A percentile compares a stretch with the other conserved stretches of the same genome.
phyloP scores from a whole-genome alignment of 2,329 filamentous ascomycete species.

The Penicillium janthinellum region DNA sequence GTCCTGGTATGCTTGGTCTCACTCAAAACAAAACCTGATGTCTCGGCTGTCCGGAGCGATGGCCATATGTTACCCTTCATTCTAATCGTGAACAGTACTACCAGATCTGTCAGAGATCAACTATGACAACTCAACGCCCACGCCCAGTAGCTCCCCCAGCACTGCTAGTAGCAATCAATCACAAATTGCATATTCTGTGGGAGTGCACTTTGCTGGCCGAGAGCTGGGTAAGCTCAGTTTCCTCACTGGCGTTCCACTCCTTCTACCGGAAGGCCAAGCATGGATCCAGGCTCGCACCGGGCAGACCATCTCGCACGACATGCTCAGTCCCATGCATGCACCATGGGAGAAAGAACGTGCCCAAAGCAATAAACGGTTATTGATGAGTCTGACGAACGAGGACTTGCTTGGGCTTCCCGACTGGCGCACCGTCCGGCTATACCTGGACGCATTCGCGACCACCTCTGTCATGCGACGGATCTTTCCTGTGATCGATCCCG shows the following conservation, averaged over 20 bases:
- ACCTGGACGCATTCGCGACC: slow-evolving; percentile 34
- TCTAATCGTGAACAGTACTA: slow-evolving; percentile 1
- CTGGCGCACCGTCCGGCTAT: slow-evolving; percentile 31
- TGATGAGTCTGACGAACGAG: slow-evolving; percentile 24
- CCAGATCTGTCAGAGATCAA: slow-evolving; percentile 9
- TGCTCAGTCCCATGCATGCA: slow-evolving; percentile 28
- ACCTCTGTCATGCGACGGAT: slow-evolving; percentile 45
- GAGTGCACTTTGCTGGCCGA: slow-evolving; percentile 52
- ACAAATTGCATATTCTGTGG: slow-evolving; percentile 34
- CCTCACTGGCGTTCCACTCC: slow-evolving; percentile 53
- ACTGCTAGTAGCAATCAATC: slow-evolving; percentile 17
- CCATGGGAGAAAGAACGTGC: slow-evolving; percentile 42
- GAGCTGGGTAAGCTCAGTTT: slow-evolving; percentile 52
- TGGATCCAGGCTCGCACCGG: slow-evolving; percentile 54
- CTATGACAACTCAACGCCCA: slow-evolving; percentile 14
- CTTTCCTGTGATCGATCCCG: slow-evolving; percentile 54
- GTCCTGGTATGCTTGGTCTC: slow-evolving; percentile 20
- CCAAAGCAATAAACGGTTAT: slow-evolving; percentile 21
- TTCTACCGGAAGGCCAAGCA: slow-evolving; percentile 51
- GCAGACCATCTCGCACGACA: slow-evolving; percentile 36
- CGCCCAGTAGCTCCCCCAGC: slow-evolving; percentile 21
- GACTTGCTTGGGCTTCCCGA: slow-evolving; percentile 42
- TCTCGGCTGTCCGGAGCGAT: not conserved
- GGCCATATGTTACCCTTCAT: not conserved
- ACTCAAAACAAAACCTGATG: not conserved